Evolutionary conservation across 805 yeast species (phyloP), one percentile per base, ranked within the genome.

Genomic region (Candida michaelii): DNA sequence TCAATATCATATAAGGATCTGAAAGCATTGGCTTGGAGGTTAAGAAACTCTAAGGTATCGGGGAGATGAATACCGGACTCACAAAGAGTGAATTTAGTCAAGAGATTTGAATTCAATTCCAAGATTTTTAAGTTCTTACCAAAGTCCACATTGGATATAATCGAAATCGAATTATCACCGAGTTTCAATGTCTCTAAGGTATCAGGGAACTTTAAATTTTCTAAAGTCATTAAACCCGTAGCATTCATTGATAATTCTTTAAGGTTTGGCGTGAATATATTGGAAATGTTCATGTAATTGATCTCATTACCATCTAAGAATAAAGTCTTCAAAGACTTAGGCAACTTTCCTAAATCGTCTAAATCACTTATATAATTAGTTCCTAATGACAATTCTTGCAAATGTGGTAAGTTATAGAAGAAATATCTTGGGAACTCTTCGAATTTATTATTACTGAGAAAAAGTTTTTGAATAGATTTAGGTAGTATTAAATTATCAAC

Each of bases 321-420:
- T 18, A 56, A 31, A 17, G 46, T 47, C 16, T 30, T 27, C 12
- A 58, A 30, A 8, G 49, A 44, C 1, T 38, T 36, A 0, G 62
- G 62, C 7, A 58, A 41, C 8, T 17, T 14, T 8, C 62, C 60
- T 24, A 56, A 43, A 18, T 58, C 60, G 30, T 58, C 62, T 12
- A 55, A 40, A 21, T 57, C 61, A 43, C 54, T 57, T 19, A 58
- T 48, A 8, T 27, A 11, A 38, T 56, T 56, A 11, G 50, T 51
- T 9, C 51, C 47, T 4, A 56, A 27, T 27, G 48, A 40, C 14
- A 58, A 40, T 1, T 40, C 21, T 21, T 27, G n/a, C 19, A 17
- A 58, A 42, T 4, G 41, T 32, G 1, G 33, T 27, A 34, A 42
- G 9, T 18, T 11, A 2, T 27, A 11, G 27, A 58, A 54, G 37